phyloP scores from a whole-genome alignment of 257 asterid species.

The Lithospermum erythrorhizon region DNA sequence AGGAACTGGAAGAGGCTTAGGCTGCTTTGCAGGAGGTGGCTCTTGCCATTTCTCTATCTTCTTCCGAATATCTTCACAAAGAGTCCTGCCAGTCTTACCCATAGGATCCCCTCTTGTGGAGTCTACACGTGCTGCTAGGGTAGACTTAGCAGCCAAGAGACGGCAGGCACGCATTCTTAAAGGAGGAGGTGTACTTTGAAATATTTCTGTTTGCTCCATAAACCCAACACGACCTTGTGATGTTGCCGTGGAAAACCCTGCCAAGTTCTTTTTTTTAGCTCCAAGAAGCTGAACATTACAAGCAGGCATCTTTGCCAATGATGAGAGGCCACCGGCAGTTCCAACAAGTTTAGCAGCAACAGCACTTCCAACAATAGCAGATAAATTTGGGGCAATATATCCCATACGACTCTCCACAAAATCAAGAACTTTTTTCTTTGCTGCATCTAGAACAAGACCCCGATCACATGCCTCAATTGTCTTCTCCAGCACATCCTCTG shows the following conservation, averaged over 20 bases:
- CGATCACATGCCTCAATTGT: slow-evolving; percentile 88
- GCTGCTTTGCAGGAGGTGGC: slow-evolving; percentile 98
- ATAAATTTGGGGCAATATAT: slow-evolving; percentile 88
- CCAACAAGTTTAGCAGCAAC: slow-evolving; percentile 99
- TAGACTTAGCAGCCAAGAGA: slow-evolving; percentile 83
- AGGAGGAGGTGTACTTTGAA: slow-evolving; percentile 85
- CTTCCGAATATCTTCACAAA: slow-evolving; percentile 64
- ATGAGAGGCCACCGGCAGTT: slow-evolving; percentile 87
- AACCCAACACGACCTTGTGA: slow-evolving; percentile 85
- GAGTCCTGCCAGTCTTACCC: slow-evolving; percentile 69
- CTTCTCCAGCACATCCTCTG: slow-evolving; percentile 76
- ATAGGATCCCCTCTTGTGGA: slow-evolving; percentile 75
- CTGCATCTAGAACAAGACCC: slow-evolving; percentile 67
- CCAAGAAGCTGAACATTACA: slow-evolving; percentile 97
- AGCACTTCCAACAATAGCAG: slow-evolving; percentile 92
- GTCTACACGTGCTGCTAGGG: slow-evolving; percentile 95
- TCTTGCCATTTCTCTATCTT: slow-evolving; percentile 99
- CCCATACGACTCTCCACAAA: slow-evolving; percentile 98
- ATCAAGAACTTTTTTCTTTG: slow-evolving; percentile 86
- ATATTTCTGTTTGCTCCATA: slow-evolving; percentile 78
- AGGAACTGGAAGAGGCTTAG: slow-evolving; percentile 97
- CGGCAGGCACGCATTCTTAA: slow-evolving; percentile 88
- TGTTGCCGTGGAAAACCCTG: slow-evolving; percentile 90
- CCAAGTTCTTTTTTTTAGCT: slow-evolving; percentile 79
- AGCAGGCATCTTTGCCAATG: slow-evolving; percentile 95